phyloP scores from a whole-genome alignment of 2,329 filamentous ascomycete species.

The Sporothrix schenckii region DNA sequence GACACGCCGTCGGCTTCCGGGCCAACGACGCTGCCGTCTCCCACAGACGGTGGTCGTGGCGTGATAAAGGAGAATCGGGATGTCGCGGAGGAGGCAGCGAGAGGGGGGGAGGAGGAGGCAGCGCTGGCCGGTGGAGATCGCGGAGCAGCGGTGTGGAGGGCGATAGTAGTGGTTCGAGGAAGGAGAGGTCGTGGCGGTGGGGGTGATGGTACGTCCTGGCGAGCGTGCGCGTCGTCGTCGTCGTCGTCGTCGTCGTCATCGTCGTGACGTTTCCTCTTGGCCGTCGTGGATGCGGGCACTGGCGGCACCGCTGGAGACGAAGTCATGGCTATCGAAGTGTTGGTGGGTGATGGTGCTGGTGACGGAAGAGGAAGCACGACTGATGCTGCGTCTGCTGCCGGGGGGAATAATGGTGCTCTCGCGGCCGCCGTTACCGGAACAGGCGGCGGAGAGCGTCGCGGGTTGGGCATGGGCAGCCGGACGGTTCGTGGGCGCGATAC shows the following conservation, averaged over 20 bases:
- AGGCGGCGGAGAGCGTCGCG: background rate
- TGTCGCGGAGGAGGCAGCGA: background rate
- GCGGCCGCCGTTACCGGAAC: slow-evolving; percentile 3
- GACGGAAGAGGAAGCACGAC: slow-evolving; percentile 8
- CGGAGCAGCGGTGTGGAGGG: slow-evolving; percentile 9
- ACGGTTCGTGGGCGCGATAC: background rate
- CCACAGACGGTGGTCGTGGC: background rate
- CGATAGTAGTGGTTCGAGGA: slow-evolving; percentile 15
- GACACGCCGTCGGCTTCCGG: background rate
- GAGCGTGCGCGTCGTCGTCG: background rate
- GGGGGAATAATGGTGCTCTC: background rate
- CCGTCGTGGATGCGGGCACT: background rate
- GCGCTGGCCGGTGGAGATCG: background rate
- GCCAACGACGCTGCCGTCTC: background rate
- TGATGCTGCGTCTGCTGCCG: background rate
- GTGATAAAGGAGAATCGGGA: slow-evolving; percentile 21
- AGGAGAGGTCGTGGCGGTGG: background rate
- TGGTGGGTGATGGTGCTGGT: background rate
- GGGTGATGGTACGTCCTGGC: background rate
- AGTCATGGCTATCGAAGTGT: background rate
- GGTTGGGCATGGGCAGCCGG: slow-evolving; percentile 3
- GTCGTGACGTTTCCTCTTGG: slow-evolving; percentile 29
- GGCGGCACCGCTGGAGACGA: background rate
- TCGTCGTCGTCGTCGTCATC: background rate
- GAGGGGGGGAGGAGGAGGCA: background rate